phyloP scores from a whole-genome alignment of 768 basidiomycete species.

The Kondoa subrosea region DNA sequence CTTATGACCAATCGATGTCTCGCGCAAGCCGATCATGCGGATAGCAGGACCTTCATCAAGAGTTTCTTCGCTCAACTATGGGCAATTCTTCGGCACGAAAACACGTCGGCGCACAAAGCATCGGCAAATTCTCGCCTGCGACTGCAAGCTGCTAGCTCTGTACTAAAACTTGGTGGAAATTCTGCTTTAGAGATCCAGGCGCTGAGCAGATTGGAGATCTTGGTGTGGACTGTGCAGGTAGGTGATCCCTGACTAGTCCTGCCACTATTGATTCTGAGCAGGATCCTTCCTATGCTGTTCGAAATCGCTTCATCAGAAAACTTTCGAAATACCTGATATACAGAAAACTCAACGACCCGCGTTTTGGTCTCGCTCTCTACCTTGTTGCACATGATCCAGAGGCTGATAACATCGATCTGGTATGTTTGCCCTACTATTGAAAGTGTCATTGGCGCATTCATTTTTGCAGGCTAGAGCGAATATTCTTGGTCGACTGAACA shows the following conservation, averaged over 20 bases:
- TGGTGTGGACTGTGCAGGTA: neutral
- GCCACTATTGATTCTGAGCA: conserved; percentile 30
- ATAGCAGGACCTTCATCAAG: conserved; percentile 40
- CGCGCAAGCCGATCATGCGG: conserved; percentile 41
- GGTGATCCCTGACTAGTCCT: neutral
- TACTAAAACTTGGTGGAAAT: conserved; percentile 56
- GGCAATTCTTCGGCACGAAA: conserved; percentile 48
- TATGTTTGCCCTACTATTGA: conserved; percentile 1
- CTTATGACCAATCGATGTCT: conserved; percentile 65
- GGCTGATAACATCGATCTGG: conserved; percentile 44
- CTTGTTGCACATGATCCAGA: conserved; percentile 85
- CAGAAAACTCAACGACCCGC: conserved; percentile 42
- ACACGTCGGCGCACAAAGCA: conserved; percentile 23
- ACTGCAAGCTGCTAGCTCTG: conserved; percentile 59
- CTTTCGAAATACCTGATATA: conserved; percentile 47
- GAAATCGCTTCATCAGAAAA: conserved; percentile 59
- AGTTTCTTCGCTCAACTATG: conserved; percentile 59
- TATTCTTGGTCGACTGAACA: neutral
- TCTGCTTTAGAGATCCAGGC: conserved; percentile 37
- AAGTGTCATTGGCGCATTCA: neutral
- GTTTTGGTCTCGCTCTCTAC: conserved; percentile 72
- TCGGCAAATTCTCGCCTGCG: conserved; percentile 56
- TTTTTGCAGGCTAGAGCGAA: neutral
- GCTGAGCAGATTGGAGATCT: conserved; percentile 3
- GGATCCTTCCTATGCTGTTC: conserved; percentile 80